phyloP scores from a whole-genome alignment of 495 filamentous ascomycete genomes.

The Monascus purpureus region DNA sequence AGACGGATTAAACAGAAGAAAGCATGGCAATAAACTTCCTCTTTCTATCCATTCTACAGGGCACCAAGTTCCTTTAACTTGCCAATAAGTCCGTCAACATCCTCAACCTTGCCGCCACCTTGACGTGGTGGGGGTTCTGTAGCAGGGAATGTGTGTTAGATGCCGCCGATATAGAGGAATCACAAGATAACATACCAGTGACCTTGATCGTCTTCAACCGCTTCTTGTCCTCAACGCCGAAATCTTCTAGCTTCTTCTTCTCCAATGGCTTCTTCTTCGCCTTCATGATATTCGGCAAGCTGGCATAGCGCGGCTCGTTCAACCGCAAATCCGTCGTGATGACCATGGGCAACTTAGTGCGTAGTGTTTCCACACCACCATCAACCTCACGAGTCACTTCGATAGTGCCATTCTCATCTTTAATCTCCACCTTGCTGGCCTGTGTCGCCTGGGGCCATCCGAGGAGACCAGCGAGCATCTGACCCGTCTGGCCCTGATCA shows the following conservation, averaged over 20 bases:
- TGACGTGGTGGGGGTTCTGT: conserved; percentile 75
- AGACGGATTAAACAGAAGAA: background rate
- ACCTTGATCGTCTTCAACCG: conserved; percentile 82
- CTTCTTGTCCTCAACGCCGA: conserved; percentile 56
- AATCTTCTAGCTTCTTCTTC: conserved; percentile 75
- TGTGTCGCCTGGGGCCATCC: conserved; percentile 92
- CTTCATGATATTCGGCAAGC: conserved; percentile 98
- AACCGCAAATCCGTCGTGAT: conserved; percentile 90
- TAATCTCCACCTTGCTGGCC: conserved; percentile 67
- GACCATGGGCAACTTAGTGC: conserved; percentile 71
- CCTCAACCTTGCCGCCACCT: conserved; percentile 91
- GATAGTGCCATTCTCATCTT: conserved; percentile 38
- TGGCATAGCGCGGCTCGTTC: conserved; percentile 92
- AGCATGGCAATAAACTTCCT: background rate
- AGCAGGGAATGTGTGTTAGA: conserved; percentile 3
- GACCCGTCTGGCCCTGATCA: conserved; percentile 88
- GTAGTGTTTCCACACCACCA: conserved; percentile 83
- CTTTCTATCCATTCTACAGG: too few species aligned
- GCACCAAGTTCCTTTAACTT: conserved; percentile 95
- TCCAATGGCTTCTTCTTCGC: conserved; percentile 98
- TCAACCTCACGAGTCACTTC: conserved; percentile 85
- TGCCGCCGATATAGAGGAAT: too few species aligned
- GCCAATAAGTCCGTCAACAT: conserved; percentile 82
- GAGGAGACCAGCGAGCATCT: conserved; percentile 90
- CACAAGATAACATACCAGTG: conserved; percentile 57